Percentiles rank a stretch among this genome's conserved stretches.
phyloP scores from a whole-genome alignment of 306 rosid genomes.

The Cicer chorassanicum region DNA sequence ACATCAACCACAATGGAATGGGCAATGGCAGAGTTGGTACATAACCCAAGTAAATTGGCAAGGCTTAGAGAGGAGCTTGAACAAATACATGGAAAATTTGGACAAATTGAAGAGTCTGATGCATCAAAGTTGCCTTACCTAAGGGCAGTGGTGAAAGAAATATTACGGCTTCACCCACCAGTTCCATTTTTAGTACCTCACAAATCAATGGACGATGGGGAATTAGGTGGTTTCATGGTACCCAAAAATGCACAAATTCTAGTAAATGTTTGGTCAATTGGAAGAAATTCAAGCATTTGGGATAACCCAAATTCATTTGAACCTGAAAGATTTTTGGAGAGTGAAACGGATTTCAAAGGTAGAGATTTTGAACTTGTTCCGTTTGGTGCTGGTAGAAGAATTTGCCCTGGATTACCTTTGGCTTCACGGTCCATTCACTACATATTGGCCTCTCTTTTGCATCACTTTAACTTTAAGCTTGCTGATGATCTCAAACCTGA shows the following conservation, averaged over 20 bases:
- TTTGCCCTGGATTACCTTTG: constrained; percentile 37
- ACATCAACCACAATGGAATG: constrained; percentile 36
- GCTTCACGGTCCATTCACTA: not conserved
- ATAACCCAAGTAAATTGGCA: constrained; percentile 20
- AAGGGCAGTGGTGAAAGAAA: constrained; percentile 40
- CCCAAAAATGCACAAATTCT: constrained; percentile 37
- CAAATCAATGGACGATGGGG: constrained; percentile 2
- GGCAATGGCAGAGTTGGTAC: constrained; percentile 45
- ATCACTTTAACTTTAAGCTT: constrained; percentile 21
- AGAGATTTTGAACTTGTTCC: constrained; percentile 30
- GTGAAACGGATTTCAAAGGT: constrained; percentile 43
- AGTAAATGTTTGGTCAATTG: constrained; percentile 45
- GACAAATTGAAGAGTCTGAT: constrained; percentile 24
- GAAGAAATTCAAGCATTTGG: constrained; percentile 44
- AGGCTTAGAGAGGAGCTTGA: constrained; percentile 34
- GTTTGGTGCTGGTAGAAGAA: constrained; percentile 40
- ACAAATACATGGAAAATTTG: not conserved
- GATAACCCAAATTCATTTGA: constrained; percentile 36
- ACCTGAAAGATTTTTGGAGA: constrained; percentile 45
- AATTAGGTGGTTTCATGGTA: constrained; percentile 15
- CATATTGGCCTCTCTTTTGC: constrained; percentile 38
- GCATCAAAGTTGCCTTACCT: constrained; percentile 38
- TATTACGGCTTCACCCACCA: constrained; percentile 45
- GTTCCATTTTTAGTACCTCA: constrained; percentile 43
- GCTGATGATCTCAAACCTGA: constrained; percentile 1